Evolutionary conservation across 495 filamentous ascomycete species (phyloP), one percentile per base, ranked within the genome.

Genomic region (Penicillium paradoxum): DNA sequence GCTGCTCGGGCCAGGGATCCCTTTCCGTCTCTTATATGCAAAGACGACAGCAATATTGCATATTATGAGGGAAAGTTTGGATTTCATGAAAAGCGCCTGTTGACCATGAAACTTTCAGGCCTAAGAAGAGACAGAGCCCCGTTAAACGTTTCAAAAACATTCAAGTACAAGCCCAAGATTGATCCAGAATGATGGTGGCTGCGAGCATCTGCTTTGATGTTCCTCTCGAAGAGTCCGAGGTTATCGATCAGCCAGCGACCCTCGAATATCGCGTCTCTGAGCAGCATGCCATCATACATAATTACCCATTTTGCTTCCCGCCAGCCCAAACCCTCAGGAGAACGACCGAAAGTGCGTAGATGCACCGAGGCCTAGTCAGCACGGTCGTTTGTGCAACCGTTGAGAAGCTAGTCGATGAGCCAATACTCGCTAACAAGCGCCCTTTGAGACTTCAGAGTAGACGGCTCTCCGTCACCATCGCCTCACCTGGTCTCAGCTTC

Each of bases 1-100:
- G n/a, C n/a, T n/a, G n/a, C n/a, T n/a, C n/a, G n/a, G n/a, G n/a
- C n/a, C n/a, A n/a, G n/a, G n/a, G n/a, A n/a, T n/a, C n/a, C n/a
- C n/a, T n/a, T n/a, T n/a, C n/a, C n/a, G n/a, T n/a, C n/a, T n/a
- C n/a, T n/a, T n/a, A n/a, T n/a, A n/a, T n/a, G n/a, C n/a, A n/a
- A n/a, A n/a, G n/a, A n/a, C n/a, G n/a, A n/a, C n/a, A n/a, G n/a
- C n/a, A n/a, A n/a, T n/a, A n/a, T n/a, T n/a, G n/a, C n/a, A n/a
- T n/a, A n/a, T n/a, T n/a, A n/a, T n/a, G n/a, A n/a, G n/a, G n/a
- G n/a, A n/a, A n/a, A n/a, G n/a, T n/a, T n/a, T n/a, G n/a, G n/a
- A 37, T 63, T 58, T 59, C 57, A 60, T 1, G 54, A 56, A 29
- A 54, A 60, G 24, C 60, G 56, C 40, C 46, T 57, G 4, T 62